Percentiles rank a stretch among this genome's conserved stretches.
Evolutionary conservation across 352 stramenopile genomes (phyloP).

Genomic region (Pythium apleroticum): DNA sequence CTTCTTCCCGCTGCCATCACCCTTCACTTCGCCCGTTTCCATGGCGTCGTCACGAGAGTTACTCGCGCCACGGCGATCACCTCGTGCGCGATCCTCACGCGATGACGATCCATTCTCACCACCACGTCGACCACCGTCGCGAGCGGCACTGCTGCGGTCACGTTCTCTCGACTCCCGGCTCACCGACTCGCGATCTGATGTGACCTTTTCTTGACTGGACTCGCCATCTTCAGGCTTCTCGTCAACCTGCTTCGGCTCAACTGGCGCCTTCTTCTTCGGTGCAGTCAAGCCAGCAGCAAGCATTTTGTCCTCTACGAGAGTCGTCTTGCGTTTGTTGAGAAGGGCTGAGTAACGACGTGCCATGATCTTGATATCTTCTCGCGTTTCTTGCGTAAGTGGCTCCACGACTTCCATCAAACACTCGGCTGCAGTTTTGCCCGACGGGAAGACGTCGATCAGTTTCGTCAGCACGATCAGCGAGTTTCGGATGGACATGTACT

Average conservation of each 20-base stretch:
- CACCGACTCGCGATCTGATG: slow-evolving; percentile 1
- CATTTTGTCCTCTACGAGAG: slow-evolving; percentile 66
- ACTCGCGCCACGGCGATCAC: slow-evolving; percentile 18
- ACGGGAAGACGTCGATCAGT: slow-evolving; percentile 84
- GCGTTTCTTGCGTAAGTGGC: slow-evolving; percentile 71
- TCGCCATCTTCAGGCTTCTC: slow-evolving; percentile 29
- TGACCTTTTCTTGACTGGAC: background rate
- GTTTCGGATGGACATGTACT: slow-evolving; percentile 88
- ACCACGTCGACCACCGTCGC: slow-evolving; percentile 10
- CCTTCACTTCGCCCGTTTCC: slow-evolving; percentile 26
- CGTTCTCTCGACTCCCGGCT: slow-evolving; percentile 11
- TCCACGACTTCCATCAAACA: slow-evolving; percentile 68
- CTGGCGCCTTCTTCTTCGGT: slow-evolving; percentile 22
- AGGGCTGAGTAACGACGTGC: slow-evolving; percentile 83
- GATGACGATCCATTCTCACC: slow-evolving; percentile 21
- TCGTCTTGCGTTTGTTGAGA: slow-evolving; percentile 70
- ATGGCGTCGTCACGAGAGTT: slow-evolving; percentile 22
- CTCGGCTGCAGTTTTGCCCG: slow-evolving; percentile 53
- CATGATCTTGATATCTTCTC: slow-evolving; percentile 91
- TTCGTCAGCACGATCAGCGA: slow-evolving; percentile 88
- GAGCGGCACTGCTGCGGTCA: slow-evolving; percentile 9
- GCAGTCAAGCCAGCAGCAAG: slow-evolving; percentile 34
- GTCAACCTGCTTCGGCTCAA: slow-evolving; percentile 27
- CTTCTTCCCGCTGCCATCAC: slow-evolving; percentile 12
- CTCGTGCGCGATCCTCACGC: slow-evolving; percentile 5